These are phyloP conservation scores for Intubia oerlemansii DNA, from an alignment of 2,329 filamentous ascomycete genomes.

Conservation along the genomic window DNA sequence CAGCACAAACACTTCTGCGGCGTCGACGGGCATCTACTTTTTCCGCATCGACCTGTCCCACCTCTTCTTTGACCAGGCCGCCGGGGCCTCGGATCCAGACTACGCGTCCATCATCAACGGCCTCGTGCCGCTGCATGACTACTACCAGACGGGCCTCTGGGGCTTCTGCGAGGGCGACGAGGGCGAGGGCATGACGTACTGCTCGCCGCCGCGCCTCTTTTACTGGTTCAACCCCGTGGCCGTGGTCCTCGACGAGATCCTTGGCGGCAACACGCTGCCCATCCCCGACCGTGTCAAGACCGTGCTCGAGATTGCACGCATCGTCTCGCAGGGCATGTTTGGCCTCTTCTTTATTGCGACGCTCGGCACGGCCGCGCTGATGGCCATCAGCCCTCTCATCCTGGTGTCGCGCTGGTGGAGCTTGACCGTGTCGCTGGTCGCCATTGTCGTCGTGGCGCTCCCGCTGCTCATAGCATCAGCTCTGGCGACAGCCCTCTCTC, in stretches of 20 bases:
- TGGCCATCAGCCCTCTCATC: conserved; percentile 40
- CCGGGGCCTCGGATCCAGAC: conserved; percentile 41
- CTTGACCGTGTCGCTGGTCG: conserved; percentile 44
- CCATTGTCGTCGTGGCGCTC: conserved; percentile 44
- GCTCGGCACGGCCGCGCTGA: conserved; percentile 48
- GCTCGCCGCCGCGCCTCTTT: conserved; percentile 44
- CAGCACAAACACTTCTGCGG: conserved; percentile 39
- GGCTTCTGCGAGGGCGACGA: conserved; percentile 76
- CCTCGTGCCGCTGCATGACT: conserved; percentile 74
- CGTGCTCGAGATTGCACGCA: conserved; percentile 51
- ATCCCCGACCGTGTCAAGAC: conserved; percentile 53
- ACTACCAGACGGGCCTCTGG: conserved; percentile 87
- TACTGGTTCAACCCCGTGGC: conserved; percentile 88
- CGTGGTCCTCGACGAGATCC: conserved; percentile 58
- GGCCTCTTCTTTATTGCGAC: conserved; percentile 58
- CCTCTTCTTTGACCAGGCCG: conserved; percentile 41
- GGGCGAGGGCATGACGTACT: conserved; percentile 49
- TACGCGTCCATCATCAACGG: conserved; percentile 78
- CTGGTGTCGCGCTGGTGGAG: conserved; percentile 35
- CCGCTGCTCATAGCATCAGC: conserved; percentile 45
- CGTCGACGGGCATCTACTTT: conserved; percentile 57
- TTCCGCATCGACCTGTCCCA: conserved; percentile 66
- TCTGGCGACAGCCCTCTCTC: conserved; percentile 65
- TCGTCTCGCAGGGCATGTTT: conserved; percentile 74
- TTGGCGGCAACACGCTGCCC: conserved; percentile 65